These are phyloP conservation scores for Claviceps spartinae DNA, from an alignment of 2,329 filamentous ascomycete genomes.

Conservation along the genomic window DNA sequence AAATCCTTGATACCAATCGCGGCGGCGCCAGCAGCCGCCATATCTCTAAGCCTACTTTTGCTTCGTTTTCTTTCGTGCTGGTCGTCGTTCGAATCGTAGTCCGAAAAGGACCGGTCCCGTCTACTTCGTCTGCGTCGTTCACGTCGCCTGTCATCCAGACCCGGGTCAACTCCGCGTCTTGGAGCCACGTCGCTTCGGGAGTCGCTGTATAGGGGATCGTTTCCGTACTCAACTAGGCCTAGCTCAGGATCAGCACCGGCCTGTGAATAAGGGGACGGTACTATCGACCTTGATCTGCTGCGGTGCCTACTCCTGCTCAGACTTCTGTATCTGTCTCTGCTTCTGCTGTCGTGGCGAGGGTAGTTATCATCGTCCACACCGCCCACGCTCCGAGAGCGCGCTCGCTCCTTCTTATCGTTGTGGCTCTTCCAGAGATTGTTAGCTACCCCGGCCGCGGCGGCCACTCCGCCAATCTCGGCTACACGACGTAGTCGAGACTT, in stretches of 20 bases:
- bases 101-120: slow-evolving; percentile 23
- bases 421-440: slow-evolving; percentile 48
- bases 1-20: slow-evolving; percentile 51
- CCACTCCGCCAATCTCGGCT: slow-evolving; percentile 47
- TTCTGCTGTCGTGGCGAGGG: slow-evolving; percentile 19
- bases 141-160: slow-evolving; percentile 29
- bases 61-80: slow-evolving; percentile 32
- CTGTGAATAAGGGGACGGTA: slow-evolving; percentile 36
- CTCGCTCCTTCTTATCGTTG: slow-evolving; percentile 44
- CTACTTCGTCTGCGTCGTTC: slow-evolving; percentile 21
- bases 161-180: slow-evolving; percentile 33
- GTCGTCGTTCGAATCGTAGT: slow-evolving; percentile 17
- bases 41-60: slow-evolving; percentile 38
- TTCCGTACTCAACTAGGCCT: slow-evolving; percentile 56
- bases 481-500: slow-evolving; percentile 37
- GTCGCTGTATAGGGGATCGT: slow-evolving; percentile 37
- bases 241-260: slow-evolving; percentile 49
- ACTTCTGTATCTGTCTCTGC: slow-evolving; percentile 18
- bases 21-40: slow-evolving; percentile 40
- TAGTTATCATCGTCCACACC: slow-evolving; percentile 23
- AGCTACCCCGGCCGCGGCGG: slow-evolving; percentile 45
- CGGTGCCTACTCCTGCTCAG: slow-evolving; percentile 14
- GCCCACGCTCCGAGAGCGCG: slow-evolving; percentile 18
- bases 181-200: slow-evolving; percentile 19
- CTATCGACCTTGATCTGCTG: slow-evolving; percentile 37